A percentile compares a stretch with the other conserved stretches of the same genome.
These are phyloP conservation scores for Rauvolfia tetraphylla DNA, from an alignment of 257 asterid genomes.

Conservation along the genomic window DNA sequence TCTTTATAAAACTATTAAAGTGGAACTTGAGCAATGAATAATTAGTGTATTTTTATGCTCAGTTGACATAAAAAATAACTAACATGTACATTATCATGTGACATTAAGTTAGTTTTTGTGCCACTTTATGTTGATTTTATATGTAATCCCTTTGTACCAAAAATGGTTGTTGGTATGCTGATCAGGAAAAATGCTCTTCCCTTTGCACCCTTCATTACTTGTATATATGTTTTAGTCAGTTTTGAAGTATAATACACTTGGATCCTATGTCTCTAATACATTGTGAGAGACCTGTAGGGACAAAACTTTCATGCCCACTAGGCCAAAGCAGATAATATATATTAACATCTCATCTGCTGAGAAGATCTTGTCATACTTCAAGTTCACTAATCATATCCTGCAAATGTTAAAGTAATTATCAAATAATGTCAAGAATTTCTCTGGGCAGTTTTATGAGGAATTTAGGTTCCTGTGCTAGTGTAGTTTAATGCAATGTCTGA, in stretches of 20 bases:
- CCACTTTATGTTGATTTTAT: not conserved
- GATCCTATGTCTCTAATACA: not conserved
- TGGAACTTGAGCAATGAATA: not conserved
- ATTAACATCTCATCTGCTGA: not conserved
- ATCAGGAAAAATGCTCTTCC: not conserved
- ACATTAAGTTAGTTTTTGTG: no score
- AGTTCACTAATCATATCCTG: not conserved
- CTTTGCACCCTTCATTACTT: not conserved
- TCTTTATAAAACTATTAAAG: not conserved
- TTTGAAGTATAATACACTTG: not conserved
- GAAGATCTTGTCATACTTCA: not conserved
- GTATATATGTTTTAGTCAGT: not conserved
- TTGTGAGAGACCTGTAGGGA: not conserved
- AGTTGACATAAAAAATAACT: not conserved
- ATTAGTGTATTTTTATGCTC: no score
- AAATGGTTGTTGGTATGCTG: not conserved
- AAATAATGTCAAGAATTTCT: no score
- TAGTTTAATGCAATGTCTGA: not conserved
- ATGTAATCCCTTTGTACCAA: not conserved
- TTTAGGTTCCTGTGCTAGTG: not conserved
- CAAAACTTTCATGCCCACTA: not conserved
- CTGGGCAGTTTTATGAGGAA: not conserved
- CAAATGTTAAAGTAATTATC: not conserved
- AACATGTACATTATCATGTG: not conserved
- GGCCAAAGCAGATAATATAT: no score